Conservation (phyloP, 148 eudicot genomes). For the Silene latifolia region DNA sequence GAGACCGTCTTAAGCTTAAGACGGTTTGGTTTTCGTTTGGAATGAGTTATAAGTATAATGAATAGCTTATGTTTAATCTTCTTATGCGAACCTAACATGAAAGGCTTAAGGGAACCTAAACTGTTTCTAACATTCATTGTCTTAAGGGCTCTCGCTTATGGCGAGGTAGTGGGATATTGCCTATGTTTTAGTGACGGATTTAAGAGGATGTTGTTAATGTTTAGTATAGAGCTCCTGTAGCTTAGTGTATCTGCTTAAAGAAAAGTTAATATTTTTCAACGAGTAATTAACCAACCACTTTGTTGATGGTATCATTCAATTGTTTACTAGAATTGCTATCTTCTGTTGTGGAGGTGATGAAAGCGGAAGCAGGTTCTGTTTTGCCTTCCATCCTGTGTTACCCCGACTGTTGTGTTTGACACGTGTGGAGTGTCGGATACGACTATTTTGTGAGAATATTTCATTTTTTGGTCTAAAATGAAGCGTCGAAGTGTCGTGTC, state of each 20-base stretch:
- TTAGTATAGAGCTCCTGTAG: not conserved
- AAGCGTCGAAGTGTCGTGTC: too few species aligned
- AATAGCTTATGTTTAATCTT: not conserved
- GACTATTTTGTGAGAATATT: too few species aligned
- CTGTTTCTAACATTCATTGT: not conserved
- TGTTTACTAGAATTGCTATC: not conserved
- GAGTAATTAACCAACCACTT: not conserved
- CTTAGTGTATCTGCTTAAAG: not conserved
- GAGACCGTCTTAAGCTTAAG: not conserved
- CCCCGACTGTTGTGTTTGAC: too few species aligned
- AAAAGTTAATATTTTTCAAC: not conserved
- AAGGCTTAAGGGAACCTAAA: not conserved
- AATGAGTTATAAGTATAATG: not conserved
- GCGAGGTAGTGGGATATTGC: not conserved
- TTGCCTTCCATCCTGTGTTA: too few species aligned
- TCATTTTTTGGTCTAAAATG: too few species aligned
- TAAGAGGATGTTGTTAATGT: not conserved
- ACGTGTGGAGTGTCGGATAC: too few species aligned
- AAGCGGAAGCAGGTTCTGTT: not conserved
- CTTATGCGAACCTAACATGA: not conserved
- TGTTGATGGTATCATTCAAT: too few species aligned
- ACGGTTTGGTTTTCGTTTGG: not conserved
- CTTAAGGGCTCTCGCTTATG: not conserved
- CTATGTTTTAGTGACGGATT: not conserved
- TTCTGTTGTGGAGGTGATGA: not conserved